Evolutionary conservation across 305 asterid genomes (phyloP).

Genomic region (Plantago coronopus): DNA sequence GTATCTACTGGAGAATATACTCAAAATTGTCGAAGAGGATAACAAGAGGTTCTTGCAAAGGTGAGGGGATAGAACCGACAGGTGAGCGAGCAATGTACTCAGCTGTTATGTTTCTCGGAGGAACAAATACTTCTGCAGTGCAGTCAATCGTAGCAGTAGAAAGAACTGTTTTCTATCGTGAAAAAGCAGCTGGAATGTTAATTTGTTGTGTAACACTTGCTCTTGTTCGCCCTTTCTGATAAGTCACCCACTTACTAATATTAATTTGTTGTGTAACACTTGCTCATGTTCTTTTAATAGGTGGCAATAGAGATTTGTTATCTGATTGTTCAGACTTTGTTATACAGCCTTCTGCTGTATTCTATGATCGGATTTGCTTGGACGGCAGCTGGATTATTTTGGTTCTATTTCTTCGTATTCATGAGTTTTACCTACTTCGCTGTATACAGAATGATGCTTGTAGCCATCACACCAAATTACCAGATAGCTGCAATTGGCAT

Average conservation of each 20-base stretch:
- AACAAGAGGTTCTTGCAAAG: constrained; percentile 74
- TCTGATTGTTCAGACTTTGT: constrained; percentile 37
- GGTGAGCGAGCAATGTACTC: constrained; percentile 69
- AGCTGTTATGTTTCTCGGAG: constrained; percentile 51
- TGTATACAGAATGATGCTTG: constrained; percentile 49
- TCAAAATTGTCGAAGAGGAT: constrained; percentile 77
- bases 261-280: neutral
- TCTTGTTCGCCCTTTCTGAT: neutral
- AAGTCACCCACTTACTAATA: neutral
- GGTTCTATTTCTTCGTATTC: constrained; percentile 50
- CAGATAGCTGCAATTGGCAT: constrained; percentile 47
- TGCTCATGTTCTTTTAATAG: constrained; percentile 26
- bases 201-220: neutral
- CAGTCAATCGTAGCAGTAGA: constrained; percentile 52
- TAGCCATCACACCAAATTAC: constrained; percentile 50
- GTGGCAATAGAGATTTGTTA: constrained; percentile 46
- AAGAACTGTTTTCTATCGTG: constrained; percentile 49
- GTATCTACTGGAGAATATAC: constrained; percentile 51
- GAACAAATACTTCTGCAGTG: constrained; percentile 46
- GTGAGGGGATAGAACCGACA: constrained; percentile 73
- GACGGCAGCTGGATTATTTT: constrained; percentile 38
- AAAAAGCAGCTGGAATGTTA: constrained; percentile 51
- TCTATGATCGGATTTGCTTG: constrained; percentile 51
- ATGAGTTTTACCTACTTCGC: constrained; percentile 55
- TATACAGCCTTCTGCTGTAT: constrained; percentile 47